Evolutionary conservation across 2,329 filamentous ascomycete genomes (phyloP), one percentile per base, ranked within the genome.

Genomic region (Trichoderma atroviride): DNA sequence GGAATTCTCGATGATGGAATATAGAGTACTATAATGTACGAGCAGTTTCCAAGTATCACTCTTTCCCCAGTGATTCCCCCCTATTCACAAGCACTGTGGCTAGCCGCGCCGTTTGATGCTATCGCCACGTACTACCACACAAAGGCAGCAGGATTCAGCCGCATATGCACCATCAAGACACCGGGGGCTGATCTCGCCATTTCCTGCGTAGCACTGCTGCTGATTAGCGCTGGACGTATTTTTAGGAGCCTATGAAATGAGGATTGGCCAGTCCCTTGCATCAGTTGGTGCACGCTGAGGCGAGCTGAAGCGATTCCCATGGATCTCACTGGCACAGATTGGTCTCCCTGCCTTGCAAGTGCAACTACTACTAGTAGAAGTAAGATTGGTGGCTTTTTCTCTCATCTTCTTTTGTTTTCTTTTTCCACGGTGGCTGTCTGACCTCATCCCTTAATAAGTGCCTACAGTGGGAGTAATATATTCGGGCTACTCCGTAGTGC

Each of bases 401-500:
- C 37, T 19, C 37, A 19, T n/a, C 37, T 43, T 43, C 37, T 22
- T n/a, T 27, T 57, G 43, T 57, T 57, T 33, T 40, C 19, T 24
- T 35, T 66, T 57, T 57, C 3, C 57, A 47, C 19, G 37, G 53
- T 66, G 62, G 53, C 62, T 47, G 62, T 66, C 62, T 57, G 62
- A 58, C 57, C 62, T 37, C 43, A 47, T 40, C 35, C 62, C 10
- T 65, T 19, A 33, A 50, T 57, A 13, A 33, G 56, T 57, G 3
- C 40, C n/a, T 50, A 24, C 33, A 65, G 62, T 22, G 24, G 50
- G 33, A 53, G 35, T 35, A 22, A 13, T 52, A 53, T 27, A 43
- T n/a, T 64, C 61, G 61, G 61, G 52, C 35, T 64, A 40, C 61
- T 64, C 61, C 61, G 61, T 55, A 56, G 61, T 40, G 47, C 58